These are phyloP conservation scores for Rubia yunnanensis DNA, from an alignment of 257 asterid genomes.

Conservation along the genomic window DNA sequence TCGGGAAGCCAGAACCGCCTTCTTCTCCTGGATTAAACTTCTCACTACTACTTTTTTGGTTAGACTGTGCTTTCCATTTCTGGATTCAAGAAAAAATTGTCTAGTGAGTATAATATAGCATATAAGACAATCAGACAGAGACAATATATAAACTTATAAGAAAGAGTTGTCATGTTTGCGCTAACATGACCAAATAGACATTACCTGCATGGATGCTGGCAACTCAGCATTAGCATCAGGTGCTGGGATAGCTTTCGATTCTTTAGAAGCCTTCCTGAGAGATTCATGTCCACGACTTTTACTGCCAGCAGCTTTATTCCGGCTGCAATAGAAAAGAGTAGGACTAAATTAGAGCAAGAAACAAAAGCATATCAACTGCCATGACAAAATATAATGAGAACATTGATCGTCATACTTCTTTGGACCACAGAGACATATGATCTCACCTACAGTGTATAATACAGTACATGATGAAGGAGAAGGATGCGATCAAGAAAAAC, in stretches of 20 bases:
- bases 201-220: conserved; percentile 52
- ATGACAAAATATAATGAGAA: not conserved
- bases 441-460: not conserved
- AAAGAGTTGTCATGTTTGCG: not conserved
- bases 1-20: conserved; percentile 39
- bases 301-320: conserved; percentile 49
- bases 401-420: not conserved
- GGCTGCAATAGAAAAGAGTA: conserved; percentile 15
- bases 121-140: no score
- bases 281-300: conserved; percentile 41
- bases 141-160: not conserved
- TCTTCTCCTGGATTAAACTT: conserved; percentile 43
- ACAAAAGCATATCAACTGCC: not conserved
- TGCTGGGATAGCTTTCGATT: conserved; percentile 50
- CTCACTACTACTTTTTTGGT: conserved; percentile 50
- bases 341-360: not conserved
- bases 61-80: conserved; percentile 47
- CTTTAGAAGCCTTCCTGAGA: conserved; percentile 34
- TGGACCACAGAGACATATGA: not conserved
- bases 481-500: not conserved
- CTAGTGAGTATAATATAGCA: not conserved
- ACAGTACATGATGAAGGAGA: not conserved
- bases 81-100: conserved; percentile 13
- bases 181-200: not conserved
- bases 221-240: conserved; percentile 67